A percentile compares a stretch with the other conserved stretches of the same genome.
phyloP scores from a whole-genome alignment of 768 basidiomycete species.

The Psilocybe tampanensis region DNA sequence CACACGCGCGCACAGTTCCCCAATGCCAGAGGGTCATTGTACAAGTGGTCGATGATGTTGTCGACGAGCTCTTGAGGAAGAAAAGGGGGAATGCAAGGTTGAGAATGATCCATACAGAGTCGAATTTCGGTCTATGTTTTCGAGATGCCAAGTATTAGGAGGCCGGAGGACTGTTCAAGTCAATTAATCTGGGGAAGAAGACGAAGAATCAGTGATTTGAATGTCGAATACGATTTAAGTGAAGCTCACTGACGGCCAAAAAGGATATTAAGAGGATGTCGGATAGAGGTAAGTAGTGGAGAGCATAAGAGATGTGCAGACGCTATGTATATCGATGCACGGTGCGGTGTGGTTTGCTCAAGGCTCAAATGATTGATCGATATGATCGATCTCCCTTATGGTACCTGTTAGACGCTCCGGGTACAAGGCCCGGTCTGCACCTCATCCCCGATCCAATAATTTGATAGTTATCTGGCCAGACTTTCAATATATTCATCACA shows the following conservation, averaged over 20 bases:
- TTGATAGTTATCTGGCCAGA: neutral
- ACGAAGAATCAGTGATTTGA: no score
- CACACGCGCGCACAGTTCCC: constrained; percentile 38
- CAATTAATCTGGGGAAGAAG: neutral
- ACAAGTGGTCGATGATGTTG: constrained; percentile 46
- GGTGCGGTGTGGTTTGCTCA: constrained; percentile 23
- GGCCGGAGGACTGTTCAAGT: neutral
- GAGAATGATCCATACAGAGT: constrained; percentile 5
- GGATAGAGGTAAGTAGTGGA: constrained; percentile 1
- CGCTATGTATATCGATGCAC: constrained; percentile 26
- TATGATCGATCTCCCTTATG: constrained; percentile 30
- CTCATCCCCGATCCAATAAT: constrained; percentile 1
- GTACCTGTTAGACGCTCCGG: constrained; percentile 22
- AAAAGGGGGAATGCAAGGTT: constrained; percentile 18
- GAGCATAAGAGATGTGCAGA: constrained; percentile 1
- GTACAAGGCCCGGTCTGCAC: constrained; percentile 17
- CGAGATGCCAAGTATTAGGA: no score
- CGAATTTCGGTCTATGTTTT: neutral
- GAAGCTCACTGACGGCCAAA: no score
- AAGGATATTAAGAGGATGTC: neutral
- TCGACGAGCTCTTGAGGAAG: constrained; percentile 52
- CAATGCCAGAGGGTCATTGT: constrained; percentile 34
- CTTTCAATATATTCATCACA: neutral
- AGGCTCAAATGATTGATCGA: constrained; percentile 31
- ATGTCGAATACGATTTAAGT: no score